phyloP scores from a whole-genome alignment of 78 protist genomes.

The Dictyostelium discoideum region DNA sequence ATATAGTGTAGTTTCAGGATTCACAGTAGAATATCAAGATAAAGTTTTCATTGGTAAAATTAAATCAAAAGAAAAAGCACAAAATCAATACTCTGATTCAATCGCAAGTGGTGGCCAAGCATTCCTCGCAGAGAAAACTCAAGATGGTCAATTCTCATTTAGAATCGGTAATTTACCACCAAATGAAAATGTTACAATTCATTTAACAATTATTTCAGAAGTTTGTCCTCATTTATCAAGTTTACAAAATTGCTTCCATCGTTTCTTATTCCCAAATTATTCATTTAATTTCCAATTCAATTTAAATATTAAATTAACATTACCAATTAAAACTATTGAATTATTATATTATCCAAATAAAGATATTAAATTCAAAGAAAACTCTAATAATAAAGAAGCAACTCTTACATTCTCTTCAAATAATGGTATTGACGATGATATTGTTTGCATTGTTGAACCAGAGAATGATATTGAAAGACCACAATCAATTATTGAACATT shows the following conservation, averaged over 20 bases:
- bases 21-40: conserved; percentile 16
- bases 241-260: conserved; percentile 26
- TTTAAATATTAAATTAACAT: not conserved
- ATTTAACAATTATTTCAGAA: conserved; percentile 81
- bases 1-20: not conserved
- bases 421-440: not conserved
- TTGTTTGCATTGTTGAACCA: not conserved
- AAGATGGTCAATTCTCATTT: conserved; percentile 14
- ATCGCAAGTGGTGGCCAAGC: conserved; percentile 51
- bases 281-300: not conserved
- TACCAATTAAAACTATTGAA: not conserved
- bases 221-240: conserved; percentile 30
- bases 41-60: conserved; percentile 30
- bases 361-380: not conserved
- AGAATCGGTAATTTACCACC: conserved; percentile 90
- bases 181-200: not conserved
- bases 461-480: not conserved
- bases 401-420: not conserved
- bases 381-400: not conserved
- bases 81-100: conserved; percentile 18
- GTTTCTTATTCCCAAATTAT: not conserved
- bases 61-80: conserved; percentile 18
- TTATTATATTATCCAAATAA: not conserved
- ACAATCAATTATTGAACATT: not conserved
- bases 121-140: conserved; percentile 17